Conservation (phyloP, 2,329 filamentous ascomycete genomes). For the Aspergillus sp. region DNA sequence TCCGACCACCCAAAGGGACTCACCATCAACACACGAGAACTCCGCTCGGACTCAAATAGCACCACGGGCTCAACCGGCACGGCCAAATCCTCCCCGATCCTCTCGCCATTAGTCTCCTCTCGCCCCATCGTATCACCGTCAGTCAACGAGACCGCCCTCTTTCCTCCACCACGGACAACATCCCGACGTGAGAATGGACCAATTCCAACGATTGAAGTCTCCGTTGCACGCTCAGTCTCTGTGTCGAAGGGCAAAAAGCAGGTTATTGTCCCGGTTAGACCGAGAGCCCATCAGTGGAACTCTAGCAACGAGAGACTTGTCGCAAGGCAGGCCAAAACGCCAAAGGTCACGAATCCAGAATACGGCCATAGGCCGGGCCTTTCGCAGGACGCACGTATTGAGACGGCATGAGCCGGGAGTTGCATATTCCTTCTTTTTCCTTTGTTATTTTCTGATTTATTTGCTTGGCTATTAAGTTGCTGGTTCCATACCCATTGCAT, state of each 20-base stretch:
- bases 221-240: constrained; percentile 41
- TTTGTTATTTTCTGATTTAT: not conserved
- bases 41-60: constrained; percentile 10
- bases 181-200: constrained; percentile 17
- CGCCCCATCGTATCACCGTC: not conserved
- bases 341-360: constrained; percentile 29
- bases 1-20: constrained; percentile 5
- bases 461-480: not conserved
- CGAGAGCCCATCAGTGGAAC: constrained; percentile 23
- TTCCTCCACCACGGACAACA: constrained; percentile 17
- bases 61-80: constrained; percentile 9
- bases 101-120: constrained; percentile 13
- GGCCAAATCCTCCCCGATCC: constrained; percentile 16
- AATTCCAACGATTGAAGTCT: constrained; percentile 32
- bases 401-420: constrained; percentile 19
- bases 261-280: constrained; percentile 37
- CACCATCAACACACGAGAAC: constrained; percentile 16
- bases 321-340: constrained; percentile 26
- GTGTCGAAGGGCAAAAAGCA: constrained; percentile 36
- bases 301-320: constrained; percentile 30
- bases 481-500: not conserved
- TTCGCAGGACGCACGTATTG: constrained; percentile 35
- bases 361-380: constrained; percentile 30
- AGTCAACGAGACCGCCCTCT: not conserved
- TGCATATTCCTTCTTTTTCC: not conserved